Evolutionary conservation across 1,284 basidiomycete species (phyloP), one percentile per base, ranked within the genome.

Genomic region (Marasmius fiardii): DNA sequence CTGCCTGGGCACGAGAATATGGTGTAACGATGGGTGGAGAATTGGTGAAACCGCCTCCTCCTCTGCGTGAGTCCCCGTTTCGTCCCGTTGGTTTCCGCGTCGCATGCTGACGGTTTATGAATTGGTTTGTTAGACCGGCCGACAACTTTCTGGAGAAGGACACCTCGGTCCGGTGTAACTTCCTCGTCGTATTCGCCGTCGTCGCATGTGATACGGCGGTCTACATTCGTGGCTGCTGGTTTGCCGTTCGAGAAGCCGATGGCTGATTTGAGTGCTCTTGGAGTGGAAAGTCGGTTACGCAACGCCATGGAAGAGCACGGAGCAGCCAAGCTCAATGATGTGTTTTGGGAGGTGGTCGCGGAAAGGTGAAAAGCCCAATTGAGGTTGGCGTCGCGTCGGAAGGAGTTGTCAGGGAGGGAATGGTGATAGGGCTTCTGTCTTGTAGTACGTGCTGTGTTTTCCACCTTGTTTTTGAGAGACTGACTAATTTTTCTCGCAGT

Each of bases 191-290:
- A 86, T 63, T 87, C 88, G 7, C 86, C 86, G 0, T 79, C 84
- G 0, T 80, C 80, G 0, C 82, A 87, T 64, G 78, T 86, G 56
- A 77, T 90, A 43, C 83, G 88, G 37, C 80, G 86, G 4, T 83
- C 86, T 4, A 88, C 86, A 0, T 89, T 86, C 62, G 78, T 89
- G 58, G 87, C 86, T 24, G 86, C 86, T 16, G 86, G 87, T 12
- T 79, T 88, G 43, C 63, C 74, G 0, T 74, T 88, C 48, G 84
- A 88, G 64, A 70, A 72, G 1, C 86, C 86, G 0, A 66, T 75
- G 39, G 81, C 83, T 56, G 87, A 88, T 62, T 73, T 87, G 21
- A 85, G 83, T 58, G 86, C 86, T 1, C 73, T 86, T 52, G 76
- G 82, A 44, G 86, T 88, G 7, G 86, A 89, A 67, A 83, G 79